Conservation (phyloP, 352 stramenopile genomes). For the Pythium sukuiense region DNA sequence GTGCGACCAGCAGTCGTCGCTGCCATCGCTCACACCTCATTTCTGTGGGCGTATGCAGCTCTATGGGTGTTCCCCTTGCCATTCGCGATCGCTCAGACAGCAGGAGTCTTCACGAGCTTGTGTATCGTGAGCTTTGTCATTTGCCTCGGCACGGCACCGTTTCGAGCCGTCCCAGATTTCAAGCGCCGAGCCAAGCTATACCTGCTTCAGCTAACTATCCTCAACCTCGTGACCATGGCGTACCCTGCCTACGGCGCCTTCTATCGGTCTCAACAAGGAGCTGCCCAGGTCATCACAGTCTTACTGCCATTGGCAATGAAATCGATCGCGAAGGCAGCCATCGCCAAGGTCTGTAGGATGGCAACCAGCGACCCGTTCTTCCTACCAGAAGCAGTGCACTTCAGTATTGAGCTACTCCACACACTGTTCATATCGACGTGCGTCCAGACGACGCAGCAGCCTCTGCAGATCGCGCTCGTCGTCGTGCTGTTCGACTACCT, state of each 20-base stretch:
- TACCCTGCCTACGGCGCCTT: slow-evolving; percentile 2
- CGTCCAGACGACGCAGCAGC: slow-evolving; percentile 1
- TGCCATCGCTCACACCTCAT: neutral
- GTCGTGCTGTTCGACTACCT: slow-evolving; percentile 5
- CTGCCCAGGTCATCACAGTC: neutral
- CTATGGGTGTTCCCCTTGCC: slow-evolving; percentile 5
- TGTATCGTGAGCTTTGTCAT: neutral
- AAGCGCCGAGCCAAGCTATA: neutral
- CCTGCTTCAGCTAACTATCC: neutral
- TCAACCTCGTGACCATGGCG: neutral
- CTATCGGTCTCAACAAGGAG: neutral
- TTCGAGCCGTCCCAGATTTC: neutral
- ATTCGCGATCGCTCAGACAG: neutral
- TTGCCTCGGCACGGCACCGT: slow-evolving; percentile 1
- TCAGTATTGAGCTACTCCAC: slow-evolving; percentile 1
- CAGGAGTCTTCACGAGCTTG: neutral
- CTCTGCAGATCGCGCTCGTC: neutral
- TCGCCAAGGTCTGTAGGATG: slow-evolving; percentile 1
- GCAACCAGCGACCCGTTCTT: neutral
- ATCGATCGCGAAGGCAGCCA: neutral
- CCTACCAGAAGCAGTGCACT: neutral
- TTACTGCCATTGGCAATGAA: neutral
- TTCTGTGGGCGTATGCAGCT: neutral
- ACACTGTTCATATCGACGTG: slow-evolving; percentile 5
- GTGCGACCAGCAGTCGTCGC: neutral